These are phyloP conservation scores for Carex parvula DNA, from an alignment of 176 grass and related monocot genomes.

Conservation along the genomic window DNA sequence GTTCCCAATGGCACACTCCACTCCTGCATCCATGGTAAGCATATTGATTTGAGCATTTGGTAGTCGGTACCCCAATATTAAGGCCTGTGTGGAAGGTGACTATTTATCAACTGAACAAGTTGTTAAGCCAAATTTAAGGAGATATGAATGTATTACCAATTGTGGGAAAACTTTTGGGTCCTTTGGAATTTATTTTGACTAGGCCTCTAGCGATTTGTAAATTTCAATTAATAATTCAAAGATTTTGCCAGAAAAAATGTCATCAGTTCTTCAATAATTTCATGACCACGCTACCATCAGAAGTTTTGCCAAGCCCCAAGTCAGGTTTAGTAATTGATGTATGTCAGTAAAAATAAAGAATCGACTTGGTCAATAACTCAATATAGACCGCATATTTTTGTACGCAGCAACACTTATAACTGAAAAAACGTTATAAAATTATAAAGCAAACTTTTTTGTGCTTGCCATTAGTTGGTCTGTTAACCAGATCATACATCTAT, in stretches of 20 bases:
- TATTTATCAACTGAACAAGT: neutral
- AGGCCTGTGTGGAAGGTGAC: neutral
- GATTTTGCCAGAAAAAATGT: neutral
- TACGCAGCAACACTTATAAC: neutral
- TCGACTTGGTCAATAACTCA: neutral
- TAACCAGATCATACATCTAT: neutral
- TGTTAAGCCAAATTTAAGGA: neutral
- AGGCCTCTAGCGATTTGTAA: neutral
- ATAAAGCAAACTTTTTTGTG: neutral
- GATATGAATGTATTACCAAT: neutral
- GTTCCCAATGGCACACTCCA: constrained; percentile 76
- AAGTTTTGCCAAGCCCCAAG: neutral
- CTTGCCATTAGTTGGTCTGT: neutral
- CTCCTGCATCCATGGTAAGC: constrained; percentile 52
- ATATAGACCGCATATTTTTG: neutral
- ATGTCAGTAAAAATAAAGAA: neutral
- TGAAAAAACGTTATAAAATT: too few relatives aligned
- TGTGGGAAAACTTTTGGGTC: neutral
- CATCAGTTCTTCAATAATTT: neutral
- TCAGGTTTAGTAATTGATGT: neutral
- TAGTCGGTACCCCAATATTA: neutral
- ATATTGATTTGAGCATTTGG: neutral
- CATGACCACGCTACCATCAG: neutral
- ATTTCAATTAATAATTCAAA: neutral
- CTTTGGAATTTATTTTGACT: neutral